phyloP scores from a whole-genome alignment of 2,329 filamentous ascomycete species.

The Chaetomium strumarium region DNA sequence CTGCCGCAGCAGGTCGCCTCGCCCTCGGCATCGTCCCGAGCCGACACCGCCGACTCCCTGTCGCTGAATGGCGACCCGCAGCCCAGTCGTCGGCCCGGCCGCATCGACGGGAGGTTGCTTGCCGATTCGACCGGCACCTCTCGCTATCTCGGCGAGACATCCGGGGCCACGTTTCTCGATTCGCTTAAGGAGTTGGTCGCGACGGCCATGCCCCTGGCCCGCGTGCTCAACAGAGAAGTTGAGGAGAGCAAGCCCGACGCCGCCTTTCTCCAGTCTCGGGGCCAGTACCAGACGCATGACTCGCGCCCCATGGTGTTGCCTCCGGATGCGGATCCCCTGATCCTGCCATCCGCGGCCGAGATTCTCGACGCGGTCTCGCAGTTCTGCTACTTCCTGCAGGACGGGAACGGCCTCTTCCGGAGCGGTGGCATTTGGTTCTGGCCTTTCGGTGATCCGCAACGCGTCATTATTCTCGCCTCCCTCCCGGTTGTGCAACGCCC shows the following conservation, averaged over 20 bases:
- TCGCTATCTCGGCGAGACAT: conserved; percentile 45
- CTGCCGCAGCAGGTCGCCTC: neutral
- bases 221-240: conserved; percentile 2
- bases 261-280: conserved; percentile 37
- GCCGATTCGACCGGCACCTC: conserved; percentile 39
- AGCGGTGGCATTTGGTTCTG: conserved; percentile 47
- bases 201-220: conserved; percentile 21
- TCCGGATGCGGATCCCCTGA: conserved; percentile 35
- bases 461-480: conserved; percentile 5
- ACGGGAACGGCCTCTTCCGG: conserved; percentile 36
- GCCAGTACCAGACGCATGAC: conserved; percentile 43
- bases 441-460: conserved; percentile 29
- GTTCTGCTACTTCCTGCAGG: conserved; percentile 41
- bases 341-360: conserved; percentile 34
- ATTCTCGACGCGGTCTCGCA: conserved; percentile 36
- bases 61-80: conserved; percentile 4
- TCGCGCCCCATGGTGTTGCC: conserved; percentile 35
- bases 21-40: neutral
- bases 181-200: conserved; percentile 43
- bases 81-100: conserved; percentile 2
- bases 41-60: conserved; percentile 4
- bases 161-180: conserved; percentile 45
- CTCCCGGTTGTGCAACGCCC: conserved; percentile 1
- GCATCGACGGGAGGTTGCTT: conserved; percentile 38
- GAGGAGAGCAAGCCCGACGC: conserved; percentile 9